Percentiles rank a stretch among this genome's conserved stretches.
phyloP scores from a whole-genome alignment of 192 early-diverging fungal species.

The Mycoemilia scoparia region DNA sequence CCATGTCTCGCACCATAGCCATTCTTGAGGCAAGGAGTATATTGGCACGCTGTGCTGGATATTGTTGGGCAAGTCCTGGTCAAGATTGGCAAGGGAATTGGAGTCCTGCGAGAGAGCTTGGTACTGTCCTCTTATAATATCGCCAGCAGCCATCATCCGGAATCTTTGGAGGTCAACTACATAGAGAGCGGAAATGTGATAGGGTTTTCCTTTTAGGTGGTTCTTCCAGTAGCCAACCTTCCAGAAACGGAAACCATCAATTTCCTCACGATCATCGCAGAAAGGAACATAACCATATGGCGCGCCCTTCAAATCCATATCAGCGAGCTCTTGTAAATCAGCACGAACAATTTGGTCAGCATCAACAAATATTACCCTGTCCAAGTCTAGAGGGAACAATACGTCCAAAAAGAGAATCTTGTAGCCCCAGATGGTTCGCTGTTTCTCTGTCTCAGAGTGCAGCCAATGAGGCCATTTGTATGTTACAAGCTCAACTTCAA shows the following conservation, averaged over 20 bases:
- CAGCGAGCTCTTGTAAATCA: constrained; percentile 80
- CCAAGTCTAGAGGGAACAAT: constrained; percentile 78
- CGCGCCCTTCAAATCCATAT: constrained; percentile 84
- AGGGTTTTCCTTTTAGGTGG: constrained; percentile 70
- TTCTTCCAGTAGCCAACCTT: constrained; percentile 88
- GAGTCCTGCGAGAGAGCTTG: constrained; percentile 78
- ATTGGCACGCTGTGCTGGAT: constrained; percentile 87
- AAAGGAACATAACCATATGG: constrained; percentile 95
- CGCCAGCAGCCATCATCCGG: constrained; percentile 84
- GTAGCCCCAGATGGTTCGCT: constrained; percentile 97
- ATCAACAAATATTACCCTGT: constrained; percentile 96
- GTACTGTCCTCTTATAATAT: constrained; percentile 81
- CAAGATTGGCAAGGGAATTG: constrained; percentile 78
- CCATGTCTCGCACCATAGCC: constrained; percentile 99
- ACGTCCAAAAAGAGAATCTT: constrained; percentile 98
- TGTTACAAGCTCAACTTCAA: constrained; percentile 90
- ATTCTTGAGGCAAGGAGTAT: constrained; percentile 83
- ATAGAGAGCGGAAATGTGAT: constrained; percentile 92
- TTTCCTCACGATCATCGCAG: constrained; percentile 78
- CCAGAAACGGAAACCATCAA: constrained; percentile 98
- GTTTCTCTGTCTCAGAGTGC: constrained; percentile 77
- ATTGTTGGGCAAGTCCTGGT: constrained; percentile 97
- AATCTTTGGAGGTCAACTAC: constrained; percentile 89
- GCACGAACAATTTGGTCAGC: constrained; percentile 97
- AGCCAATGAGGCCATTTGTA: constrained; percentile 99